A percentile compares a stretch with the other conserved stretches of the same genome.
phyloP scores from a whole-genome alignment of 192 early-diverging fungal species.

The Backusella macrospora region DNA sequence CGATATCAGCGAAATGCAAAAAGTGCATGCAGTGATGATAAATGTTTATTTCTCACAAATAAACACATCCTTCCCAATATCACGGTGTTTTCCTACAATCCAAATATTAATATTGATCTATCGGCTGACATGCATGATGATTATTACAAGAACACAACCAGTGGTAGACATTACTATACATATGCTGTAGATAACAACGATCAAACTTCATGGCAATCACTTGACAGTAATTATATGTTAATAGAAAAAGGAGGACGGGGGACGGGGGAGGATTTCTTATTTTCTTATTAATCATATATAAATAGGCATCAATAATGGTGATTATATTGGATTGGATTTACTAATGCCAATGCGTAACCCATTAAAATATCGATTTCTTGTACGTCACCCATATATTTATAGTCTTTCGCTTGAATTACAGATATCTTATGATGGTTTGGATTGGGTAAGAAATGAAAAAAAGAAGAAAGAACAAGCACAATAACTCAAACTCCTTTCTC shows the following conservation, averaged over 20 bases:
- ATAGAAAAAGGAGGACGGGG: neutral
- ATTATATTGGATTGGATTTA: conserved; percentile 62
- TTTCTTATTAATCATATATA: neutral
- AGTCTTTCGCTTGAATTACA: conserved; percentile 25
- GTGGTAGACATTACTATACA: conserved; percentile 44
- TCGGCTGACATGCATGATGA: conserved; percentile 49
- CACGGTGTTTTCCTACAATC: conserved; percentile 47
- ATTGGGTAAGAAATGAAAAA: conserved; percentile 34
- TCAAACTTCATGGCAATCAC: conserved; percentile 48
- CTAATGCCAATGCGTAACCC: conserved; percentile 46
- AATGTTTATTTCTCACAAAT: conserved; percentile 58
- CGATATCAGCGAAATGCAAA: conserved; percentile 45
- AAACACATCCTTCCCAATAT: conserved; percentile 52
- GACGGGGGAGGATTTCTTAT: neutral
- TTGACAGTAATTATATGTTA: conserved; percentile 27
- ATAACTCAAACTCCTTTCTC: neutral
- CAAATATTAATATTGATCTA: conserved; percentile 53
- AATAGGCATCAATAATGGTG: conserved; percentile 48
- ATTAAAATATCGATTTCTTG: conserved; percentile 33
- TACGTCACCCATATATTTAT: conserved; percentile 36
- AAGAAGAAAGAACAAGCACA: neutral
- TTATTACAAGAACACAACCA: conserved; percentile 43
- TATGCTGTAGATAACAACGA: conserved; percentile 56
- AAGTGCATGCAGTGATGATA: conserved; percentile 54
- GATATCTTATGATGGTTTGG: conserved; percentile 44